Conservation (phyloP, 2,329 filamentous ascomycete genomes). For the Phyllosticta paracitricarpa region DNA sequence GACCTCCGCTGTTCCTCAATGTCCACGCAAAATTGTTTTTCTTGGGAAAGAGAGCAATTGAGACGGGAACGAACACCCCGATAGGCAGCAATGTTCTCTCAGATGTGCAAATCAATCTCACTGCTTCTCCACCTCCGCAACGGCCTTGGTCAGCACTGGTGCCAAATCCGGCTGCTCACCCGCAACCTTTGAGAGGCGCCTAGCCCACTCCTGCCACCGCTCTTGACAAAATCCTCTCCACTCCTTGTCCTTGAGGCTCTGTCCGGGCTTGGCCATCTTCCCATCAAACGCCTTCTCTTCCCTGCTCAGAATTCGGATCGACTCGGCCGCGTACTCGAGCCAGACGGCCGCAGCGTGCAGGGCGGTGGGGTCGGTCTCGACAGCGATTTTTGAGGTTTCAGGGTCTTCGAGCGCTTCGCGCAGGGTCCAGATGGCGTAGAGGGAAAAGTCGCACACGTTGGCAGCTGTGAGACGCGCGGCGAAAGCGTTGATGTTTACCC, state of each 20-base stretch:
- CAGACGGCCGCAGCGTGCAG: slow-evolving; percentile 2
- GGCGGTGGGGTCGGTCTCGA: neutral
- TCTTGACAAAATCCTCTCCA: slow-evolving; percentile 10
- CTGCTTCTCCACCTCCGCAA: neutral
- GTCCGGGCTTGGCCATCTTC: slow-evolving; percentile 8
- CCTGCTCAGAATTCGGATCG: neutral
- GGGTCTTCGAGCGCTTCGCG: slow-evolving; percentile 10
- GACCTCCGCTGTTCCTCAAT: no score
- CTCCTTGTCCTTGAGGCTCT: slow-evolving; percentile 5
- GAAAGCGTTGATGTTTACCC: slow-evolving; percentile 9
- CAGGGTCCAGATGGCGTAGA: slow-evolving; percentile 10
- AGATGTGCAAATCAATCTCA: neutral
- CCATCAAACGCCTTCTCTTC: slow-evolving; percentile 10
- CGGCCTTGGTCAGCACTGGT: neutral
- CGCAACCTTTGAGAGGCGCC: neutral
- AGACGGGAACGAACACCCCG: no score
- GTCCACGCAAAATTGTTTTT: no score
- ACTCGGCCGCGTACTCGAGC: slow-evolving; percentile 2
- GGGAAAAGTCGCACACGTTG: slow-evolving; percentile 3
- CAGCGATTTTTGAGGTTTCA: neutral
- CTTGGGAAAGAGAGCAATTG: no score
- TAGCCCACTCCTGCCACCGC: slow-evolving; percentile 7
- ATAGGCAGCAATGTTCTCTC: no score
- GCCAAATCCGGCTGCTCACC: neutral
- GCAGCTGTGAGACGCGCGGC: slow-evolving; percentile 6